Percentiles rank a stretch among this genome's conserved stretches.
phyloP scores from a whole-genome alignment of 31 red algal genomes.

The Endocladia muricata region DNA sequence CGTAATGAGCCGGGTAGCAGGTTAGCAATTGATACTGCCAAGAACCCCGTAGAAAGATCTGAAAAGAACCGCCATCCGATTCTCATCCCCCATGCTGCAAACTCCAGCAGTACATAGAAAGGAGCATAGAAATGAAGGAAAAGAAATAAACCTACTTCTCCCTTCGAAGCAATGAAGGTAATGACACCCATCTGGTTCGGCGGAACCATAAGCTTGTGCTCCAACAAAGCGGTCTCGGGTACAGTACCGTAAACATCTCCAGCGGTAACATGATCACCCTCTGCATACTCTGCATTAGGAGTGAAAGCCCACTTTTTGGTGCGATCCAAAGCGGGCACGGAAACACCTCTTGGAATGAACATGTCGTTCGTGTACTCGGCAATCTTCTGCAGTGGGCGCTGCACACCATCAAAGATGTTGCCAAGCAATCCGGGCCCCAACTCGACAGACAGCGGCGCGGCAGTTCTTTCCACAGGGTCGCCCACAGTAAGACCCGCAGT shows the following conservation, averaged over 20 bases:
- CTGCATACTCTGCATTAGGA: conserved; percentile 54
- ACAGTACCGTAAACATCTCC: conserved; percentile 90
- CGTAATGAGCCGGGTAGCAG: background rate
- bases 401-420: conserved; percentile 98
- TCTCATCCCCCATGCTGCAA: background rate
- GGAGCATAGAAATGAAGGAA: background rate
- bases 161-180: conserved; percentile 79
- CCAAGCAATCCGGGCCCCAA: conserved; percentile 96
- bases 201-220: conserved; percentile 94
- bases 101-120: background rate
- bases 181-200: conserved; percentile 91
- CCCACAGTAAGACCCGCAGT: conserved; percentile 92
- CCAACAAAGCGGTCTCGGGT: conserved; percentile 86
- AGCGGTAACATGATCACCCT: conserved; percentile 85
- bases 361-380: conserved; percentile 75
- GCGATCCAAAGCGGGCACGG: conserved; percentile 84
- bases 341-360: conserved; percentile 97
- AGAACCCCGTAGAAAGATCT: background rate
- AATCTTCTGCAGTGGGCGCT: conserved; percentile 93
- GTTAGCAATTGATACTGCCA: background rate
- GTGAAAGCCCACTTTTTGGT: conserved; percentile 88
- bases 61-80: no score
- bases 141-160: conserved; percentile 58
- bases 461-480: conserved; percentile 89
- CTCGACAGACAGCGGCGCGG: conserved; percentile 95